Conservation (phyloP, 345 rosid species). For the Hypericum androsaemum region DNA sequence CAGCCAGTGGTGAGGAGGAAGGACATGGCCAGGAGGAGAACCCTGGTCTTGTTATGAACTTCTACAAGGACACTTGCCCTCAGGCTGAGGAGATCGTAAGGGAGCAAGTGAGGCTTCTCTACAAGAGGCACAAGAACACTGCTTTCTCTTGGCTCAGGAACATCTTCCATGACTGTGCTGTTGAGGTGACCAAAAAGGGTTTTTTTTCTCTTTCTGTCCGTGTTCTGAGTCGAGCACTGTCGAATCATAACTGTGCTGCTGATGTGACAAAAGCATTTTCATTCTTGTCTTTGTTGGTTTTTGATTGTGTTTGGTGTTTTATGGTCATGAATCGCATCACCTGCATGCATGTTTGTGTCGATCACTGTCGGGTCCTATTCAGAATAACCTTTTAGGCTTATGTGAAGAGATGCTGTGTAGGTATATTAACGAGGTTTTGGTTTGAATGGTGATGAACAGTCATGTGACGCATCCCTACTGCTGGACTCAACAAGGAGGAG, state of each 20-base stretch:
- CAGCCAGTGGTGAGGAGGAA: slow-evolving; percentile 34
- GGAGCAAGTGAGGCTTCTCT: slow-evolving; percentile 84
- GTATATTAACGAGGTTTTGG: background rate
- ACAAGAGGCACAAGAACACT: slow-evolving; percentile 99
- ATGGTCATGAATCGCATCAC: too few relatives aligned
- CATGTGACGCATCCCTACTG: slow-evolving; percentile 93
- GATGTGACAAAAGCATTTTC: slow-evolving; percentile 13
- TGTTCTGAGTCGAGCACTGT: too few relatives aligned
- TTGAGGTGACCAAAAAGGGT: too few relatives aligned
- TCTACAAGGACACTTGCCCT: slow-evolving; percentile 83
- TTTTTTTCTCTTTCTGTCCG: too few relatives aligned
- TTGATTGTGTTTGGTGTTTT: background rate
- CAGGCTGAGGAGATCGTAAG: slow-evolving; percentile 88
- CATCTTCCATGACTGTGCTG: slow-evolving; percentile 99
- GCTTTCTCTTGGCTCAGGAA: slow-evolving; percentile 99
- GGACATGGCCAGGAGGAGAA: slow-evolving; percentile 15
- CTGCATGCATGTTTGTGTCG: too few relatives aligned
- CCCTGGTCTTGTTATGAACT: slow-evolving; percentile 69
- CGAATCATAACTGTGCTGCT: slow-evolving; percentile 96
- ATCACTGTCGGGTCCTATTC: too few relatives aligned
- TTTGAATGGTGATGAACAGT: slow-evolving; percentile 26
- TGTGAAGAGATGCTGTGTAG: background rate
- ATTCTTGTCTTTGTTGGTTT: background rate
- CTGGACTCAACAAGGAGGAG: slow-evolving; percentile 90
- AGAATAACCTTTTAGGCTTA: background rate